A percentile compares a stretch with the other conserved stretches of the same genome.
Evolutionary conservation across 2,329 filamentous ascomycete genomes (phyloP).

Genomic region (Claviceps sp.): DNA sequence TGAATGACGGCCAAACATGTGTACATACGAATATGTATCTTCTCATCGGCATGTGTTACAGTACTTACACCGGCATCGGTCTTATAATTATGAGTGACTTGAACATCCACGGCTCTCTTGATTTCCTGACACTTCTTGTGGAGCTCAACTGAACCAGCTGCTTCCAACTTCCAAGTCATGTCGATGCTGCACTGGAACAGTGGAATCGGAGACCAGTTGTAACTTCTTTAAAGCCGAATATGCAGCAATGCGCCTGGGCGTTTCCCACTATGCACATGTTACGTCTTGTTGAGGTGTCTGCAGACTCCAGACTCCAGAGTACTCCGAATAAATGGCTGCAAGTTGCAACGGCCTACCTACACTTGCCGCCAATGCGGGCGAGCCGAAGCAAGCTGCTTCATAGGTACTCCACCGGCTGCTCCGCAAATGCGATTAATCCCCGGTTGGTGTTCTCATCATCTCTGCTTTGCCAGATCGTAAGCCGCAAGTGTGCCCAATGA

Average conservation of each 20-base stretch:
- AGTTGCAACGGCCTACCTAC: neutral
- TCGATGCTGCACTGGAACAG: too few relatives aligned
- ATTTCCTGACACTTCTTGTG: too few relatives aligned
- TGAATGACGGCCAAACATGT: neutral
- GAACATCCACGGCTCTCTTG: too few relatives aligned
- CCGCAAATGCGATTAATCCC: neutral
- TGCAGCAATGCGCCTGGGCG: neutral
- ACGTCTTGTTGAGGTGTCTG: neutral
- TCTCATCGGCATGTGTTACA: too few relatives aligned
- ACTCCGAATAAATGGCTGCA: too few relatives aligned
- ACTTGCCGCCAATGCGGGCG: neutral
- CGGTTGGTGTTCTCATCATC: neutral
- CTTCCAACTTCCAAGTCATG: too few relatives aligned
- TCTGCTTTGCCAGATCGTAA: neutral
- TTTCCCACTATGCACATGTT: neutral
- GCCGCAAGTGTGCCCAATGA: neutral
- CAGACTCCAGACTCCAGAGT: too few relatives aligned
- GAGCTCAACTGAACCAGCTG: too few relatives aligned
- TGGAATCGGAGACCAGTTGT: too few relatives aligned
- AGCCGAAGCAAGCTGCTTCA: neutral
- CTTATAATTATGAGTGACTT: too few relatives aligned
- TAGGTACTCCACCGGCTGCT: neutral
- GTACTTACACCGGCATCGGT: too few relatives aligned
- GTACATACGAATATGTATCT: neutral
- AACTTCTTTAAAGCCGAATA: too few relatives aligned